These are phyloP conservation scores for Termitomyces sp. DNA, from an alignment of 768 basidiomycete species.

Conservation along the genomic window DNA sequence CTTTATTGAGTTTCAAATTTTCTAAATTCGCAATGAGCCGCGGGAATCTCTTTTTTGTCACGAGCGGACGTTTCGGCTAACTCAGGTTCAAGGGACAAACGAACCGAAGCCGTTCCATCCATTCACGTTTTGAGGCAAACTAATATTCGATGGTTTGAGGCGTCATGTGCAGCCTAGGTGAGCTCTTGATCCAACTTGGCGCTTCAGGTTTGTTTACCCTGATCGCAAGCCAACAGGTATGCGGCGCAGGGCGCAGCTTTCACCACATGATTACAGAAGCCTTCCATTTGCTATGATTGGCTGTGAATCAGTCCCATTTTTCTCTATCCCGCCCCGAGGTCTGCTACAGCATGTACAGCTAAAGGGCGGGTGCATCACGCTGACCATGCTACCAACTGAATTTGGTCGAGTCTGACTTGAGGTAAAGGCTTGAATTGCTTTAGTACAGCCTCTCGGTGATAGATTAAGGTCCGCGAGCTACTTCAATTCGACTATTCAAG, in stretches of 20 bases:
- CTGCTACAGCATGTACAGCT: not conserved
- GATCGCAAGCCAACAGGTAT: not conserved
- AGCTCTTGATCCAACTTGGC: not conserved
- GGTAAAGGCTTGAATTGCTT: too few relatives aligned
- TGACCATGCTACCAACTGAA: not conserved
- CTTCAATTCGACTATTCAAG: not conserved
- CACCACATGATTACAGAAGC: not conserved
- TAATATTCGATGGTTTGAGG: not conserved
- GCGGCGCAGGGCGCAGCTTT: not conserved
- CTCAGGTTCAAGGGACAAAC: not conserved
- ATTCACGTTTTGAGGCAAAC: not conserved
- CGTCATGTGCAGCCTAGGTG: not conserved
- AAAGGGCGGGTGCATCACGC: not conserved
- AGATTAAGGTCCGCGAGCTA: too few relatives aligned
- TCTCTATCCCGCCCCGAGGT: not conserved
- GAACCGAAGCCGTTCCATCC: not conserved
- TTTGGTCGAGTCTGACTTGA: not conserved
- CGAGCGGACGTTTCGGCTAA: not conserved
- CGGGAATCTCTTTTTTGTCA: not conserved
- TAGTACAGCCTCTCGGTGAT: not conserved
- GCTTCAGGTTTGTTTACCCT: not conserved
- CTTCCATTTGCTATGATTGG: not conserved
- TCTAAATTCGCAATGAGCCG: not conserved
- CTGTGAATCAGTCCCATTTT: not conserved
- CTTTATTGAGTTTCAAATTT: too few relatives aligned